Evolutionary conservation across 2,329 filamentous ascomycete species (phyloP).

Genomic region (Colletotrichum scovillei): DNA sequence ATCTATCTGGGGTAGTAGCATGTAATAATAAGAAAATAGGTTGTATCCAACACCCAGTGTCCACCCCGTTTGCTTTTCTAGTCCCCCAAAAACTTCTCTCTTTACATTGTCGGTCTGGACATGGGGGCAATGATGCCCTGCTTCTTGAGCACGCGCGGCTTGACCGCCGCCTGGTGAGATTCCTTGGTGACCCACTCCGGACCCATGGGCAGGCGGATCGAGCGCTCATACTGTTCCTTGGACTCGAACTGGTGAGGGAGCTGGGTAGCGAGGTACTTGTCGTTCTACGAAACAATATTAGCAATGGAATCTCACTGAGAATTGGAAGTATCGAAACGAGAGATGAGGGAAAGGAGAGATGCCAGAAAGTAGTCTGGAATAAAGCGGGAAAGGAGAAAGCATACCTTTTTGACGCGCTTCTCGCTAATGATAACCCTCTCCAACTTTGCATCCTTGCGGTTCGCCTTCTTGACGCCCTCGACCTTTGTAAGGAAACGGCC

Average conservation of each 20-base stretch:
- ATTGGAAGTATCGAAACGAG: background rate
- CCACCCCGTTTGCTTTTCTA: background rate
- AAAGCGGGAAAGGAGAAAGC: background rate
- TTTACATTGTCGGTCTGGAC: conserved; percentile 73
- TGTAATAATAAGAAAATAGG: background rate
- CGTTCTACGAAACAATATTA: conserved; percentile 66
- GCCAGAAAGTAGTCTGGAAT: background rate
- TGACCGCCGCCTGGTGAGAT: conserved; percentile 89
- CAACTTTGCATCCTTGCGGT: conserved; percentile 85
- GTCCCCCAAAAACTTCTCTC: too few species aligned
- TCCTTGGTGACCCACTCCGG: conserved; percentile 98
- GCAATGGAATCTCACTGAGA: background rate
- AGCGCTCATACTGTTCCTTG: conserved; percentile 88
- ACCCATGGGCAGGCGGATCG: conserved; percentile 86
- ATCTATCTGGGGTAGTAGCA: background rate
- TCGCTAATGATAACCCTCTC: conserved; percentile 92
- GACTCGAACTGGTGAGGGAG: conserved; percentile 93
- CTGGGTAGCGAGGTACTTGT: conserved; percentile 84
- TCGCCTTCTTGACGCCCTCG: conserved; percentile 79
- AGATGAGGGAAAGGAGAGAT: background rate
- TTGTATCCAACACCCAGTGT: background rate
- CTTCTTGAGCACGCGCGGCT: conserved; percentile 90
- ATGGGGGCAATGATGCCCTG: conserved; percentile 91
- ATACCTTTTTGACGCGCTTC: conserved; percentile 87
- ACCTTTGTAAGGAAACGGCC: conserved; percentile 73